Conservation (phyloP, 805 yeast genomes). For the Saturnispora quitensis region DNA sequence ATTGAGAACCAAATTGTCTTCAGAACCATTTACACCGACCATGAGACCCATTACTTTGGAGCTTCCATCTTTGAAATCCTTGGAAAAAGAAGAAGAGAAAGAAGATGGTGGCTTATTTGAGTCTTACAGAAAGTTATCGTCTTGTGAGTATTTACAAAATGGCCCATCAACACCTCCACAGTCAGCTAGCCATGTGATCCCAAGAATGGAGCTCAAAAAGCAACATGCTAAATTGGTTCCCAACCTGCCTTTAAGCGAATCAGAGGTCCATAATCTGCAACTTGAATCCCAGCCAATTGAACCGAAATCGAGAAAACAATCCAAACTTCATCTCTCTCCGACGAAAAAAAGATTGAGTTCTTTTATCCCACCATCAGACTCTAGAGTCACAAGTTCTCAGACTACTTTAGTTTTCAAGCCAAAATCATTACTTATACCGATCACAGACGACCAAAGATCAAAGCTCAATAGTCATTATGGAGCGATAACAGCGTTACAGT, state of each 20-base stretch:
- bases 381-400: neutral
- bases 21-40: neutral
- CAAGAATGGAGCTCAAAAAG: conserved; percentile 8
- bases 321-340: conserved; percentile 14
- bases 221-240: conserved; percentile 9
- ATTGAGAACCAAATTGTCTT: conserved; percentile 1
- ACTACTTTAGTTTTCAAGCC: conserved; percentile 5
- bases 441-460: neutral
- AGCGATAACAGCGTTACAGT: conserved; percentile 40
- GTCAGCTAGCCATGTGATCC: conserved; percentile 7
- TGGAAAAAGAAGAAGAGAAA: neutral
- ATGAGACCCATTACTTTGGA: neutral
- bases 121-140: conserved; percentile 7
- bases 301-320: neutral
- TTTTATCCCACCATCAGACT: conserved; percentile 23
- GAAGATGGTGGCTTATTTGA: conserved; percentile 11
- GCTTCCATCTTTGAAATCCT: neutral
- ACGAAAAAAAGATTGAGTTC: conserved; percentile 9
- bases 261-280: neutral
- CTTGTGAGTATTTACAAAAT: neutral
- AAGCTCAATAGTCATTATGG: neutral
- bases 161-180: conserved; percentile 1
- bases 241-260: conserved; percentile 8
- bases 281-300: neutral
- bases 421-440: neutral